phyloP scores from a whole-genome alignment of 2,329 filamentous ascomycete genomes.

The Penicillium olsonii region DNA sequence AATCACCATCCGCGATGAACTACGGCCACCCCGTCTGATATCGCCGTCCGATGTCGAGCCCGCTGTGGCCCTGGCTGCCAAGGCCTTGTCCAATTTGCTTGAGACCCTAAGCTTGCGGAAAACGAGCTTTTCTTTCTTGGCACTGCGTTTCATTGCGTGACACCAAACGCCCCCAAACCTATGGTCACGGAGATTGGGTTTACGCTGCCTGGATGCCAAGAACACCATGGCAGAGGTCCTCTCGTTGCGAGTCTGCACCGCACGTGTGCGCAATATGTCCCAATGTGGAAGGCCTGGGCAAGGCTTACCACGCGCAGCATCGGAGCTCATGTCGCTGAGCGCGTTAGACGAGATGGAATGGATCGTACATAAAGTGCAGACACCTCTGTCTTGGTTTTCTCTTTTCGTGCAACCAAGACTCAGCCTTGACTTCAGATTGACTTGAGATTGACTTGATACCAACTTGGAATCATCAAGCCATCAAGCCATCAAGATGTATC shows the following conservation, averaged over 20 bases:
- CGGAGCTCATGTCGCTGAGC: neutral
- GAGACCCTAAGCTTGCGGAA: slow-evolving; percentile 5
- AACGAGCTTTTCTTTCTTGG: neutral
- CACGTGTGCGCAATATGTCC: slow-evolving; percentile 19
- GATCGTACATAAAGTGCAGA: slow-evolving; percentile 7
- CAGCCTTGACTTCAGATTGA: slow-evolving; percentile 4
- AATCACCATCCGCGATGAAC: neutral
- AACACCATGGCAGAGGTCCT: slow-evolving; percentile 1
- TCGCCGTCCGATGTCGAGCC: neutral
- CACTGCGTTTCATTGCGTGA: neutral
- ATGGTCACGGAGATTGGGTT: slow-evolving; percentile 3
- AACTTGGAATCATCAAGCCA: slow-evolving; percentile 35
- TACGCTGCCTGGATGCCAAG: slow-evolving; percentile 17
- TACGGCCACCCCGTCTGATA: slow-evolving; percentile 10
- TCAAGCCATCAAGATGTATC: slow-evolving; percentile 52
- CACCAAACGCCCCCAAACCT: neutral
- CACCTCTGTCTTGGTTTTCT: neutral
- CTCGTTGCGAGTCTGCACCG: slow-evolving; percentile 18
- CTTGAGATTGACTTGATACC: too few species aligned
- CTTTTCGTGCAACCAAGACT: slow-evolving; percentile 2
- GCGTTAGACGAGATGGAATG: neutral
- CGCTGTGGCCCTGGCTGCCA: neutral
- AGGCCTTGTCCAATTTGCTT: slow-evolving; percentile 9
- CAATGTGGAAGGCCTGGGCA: slow-evolving; percentile 1
- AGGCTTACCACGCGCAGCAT: slow-evolving; percentile 4